Conservation (phyloP, 176 grass and related monocot genomes). For the Eleusine coracana region DNA sequence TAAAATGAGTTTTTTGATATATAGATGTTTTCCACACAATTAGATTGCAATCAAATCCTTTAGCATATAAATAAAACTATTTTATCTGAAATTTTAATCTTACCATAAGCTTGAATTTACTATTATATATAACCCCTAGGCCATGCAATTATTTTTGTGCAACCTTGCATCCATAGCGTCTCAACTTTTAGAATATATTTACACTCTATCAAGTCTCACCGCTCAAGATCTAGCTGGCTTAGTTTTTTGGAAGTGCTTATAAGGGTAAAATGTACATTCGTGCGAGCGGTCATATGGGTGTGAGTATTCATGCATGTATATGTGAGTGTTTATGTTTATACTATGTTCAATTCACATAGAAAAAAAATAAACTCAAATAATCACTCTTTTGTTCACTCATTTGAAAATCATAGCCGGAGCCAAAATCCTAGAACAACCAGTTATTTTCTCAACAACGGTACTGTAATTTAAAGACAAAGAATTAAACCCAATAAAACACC, state of each 20-base stretch:
- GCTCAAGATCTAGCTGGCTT: neutral
- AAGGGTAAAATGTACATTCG: too few relatives aligned
- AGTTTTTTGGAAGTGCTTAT: too few relatives aligned
- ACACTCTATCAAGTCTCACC: neutral
- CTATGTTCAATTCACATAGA: too few relatives aligned
- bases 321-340: too few relatives aligned
- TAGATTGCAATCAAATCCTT: neutral
- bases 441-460: neutral
- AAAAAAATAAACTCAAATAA: neutral
- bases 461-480: neutral
- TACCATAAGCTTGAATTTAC: neutral
- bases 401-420: neutral
- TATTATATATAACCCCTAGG: neutral
- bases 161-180: neutral
- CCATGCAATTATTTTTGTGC: neutral
- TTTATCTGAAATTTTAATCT: neutral
- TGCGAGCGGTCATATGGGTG: too few relatives aligned
- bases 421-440: neutral
- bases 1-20: neutral
- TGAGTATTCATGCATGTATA: too few relatives aligned
- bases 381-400: neutral
- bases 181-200: neutral
- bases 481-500: constrained; percentile 41
- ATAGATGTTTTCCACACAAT: neutral
- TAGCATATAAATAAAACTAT: neutral